Base-by-base conservation (phyloP, 768 basidiomycete species). In the Roridomyces roridus region DNA sequence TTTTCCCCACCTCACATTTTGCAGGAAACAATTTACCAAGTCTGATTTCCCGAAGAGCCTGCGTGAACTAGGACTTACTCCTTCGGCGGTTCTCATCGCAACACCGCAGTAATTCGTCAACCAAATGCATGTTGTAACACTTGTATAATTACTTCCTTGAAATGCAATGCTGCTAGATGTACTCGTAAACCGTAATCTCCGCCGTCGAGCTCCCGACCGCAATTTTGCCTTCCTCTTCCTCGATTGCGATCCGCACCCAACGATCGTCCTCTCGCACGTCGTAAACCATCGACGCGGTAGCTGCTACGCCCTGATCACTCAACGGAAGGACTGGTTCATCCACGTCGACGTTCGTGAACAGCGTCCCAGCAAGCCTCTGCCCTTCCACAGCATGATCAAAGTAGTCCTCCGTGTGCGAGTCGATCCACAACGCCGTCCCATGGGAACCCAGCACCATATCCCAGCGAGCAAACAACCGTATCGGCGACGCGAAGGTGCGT, bases 51-150 rank as follows among this genome's bases (percentile, higher is more conserved):
- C 81, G n/a, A 89, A 87, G 70, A 87, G 88, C 20, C 70, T 98
- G 63, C 85, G 85, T 55, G 91, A 94, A 52, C 82, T 96, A 25
- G 95, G 93, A 5, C 75, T 98, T 58, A 95, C 94, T 18, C 95
- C 95, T 1, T 95, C 93, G 50, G 94, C 95, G 47, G 83, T 85
- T 15, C 76, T 86, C 60, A 83, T 85, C 53, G 85, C 85, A 21
- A 79, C 73, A 40, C 72, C 73, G 26, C 77, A 78, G 46, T 76
- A 35, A 65, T 21, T 6, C 46, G n/a, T n/a, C n/a, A n/a, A 34
- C 34, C 60, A 28, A 57, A 40, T 37, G 53, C 56, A 65, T 42
- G 25, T 55, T 48, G 46, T 48, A 50, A 57, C 50, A 64, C 57
- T 51, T 60, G 47, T 53, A 52, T 60, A 59, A n/a, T 59, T 52